Base-by-base conservation (phyloP, 352 stramenopile genomes). In the Plasmopara viticola region DNA sequence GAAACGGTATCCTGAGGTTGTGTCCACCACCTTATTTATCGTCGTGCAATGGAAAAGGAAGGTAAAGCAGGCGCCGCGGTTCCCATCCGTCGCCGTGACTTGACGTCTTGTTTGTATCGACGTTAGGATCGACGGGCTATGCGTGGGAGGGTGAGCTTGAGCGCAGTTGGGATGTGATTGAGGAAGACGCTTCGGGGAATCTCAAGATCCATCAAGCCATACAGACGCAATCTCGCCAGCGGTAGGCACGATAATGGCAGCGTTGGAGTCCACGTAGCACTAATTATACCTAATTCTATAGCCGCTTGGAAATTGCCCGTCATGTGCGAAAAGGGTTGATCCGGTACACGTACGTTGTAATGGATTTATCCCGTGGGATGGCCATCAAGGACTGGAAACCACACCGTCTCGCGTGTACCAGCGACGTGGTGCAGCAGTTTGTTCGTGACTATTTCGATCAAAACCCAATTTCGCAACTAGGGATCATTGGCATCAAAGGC, bases 381-480 rank as follows among this genome's bases (percentile, higher is more conserved):
- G 74, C 74, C n/a, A 62, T 52, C 6, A 94, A 94, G 51, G 84
- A 94, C 71, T 94, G 78, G 82, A 92, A 92, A 59, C 84, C 84
- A 13, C 80, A 92, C 56, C 84, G 84, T 6, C 58, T 90, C 5
- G 74, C 64, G 14, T 87, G 80, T 47, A 62, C 76, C 25, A 83
- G 72, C 49, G 64, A 79, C 9, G 78, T 86, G 41, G 49, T 94
- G 49, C 78, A 92, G 60, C 71, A 93, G 46, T 95, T 96, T 38
- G 71, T 95, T 1, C 84, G 84, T 49, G 81, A 96, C 62, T 97
- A 95, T 60, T 97, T 97, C 48, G 90, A 97, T 64, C 87, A 97
- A 59, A 98, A 98, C 55, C 91, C 91, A 31, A 94, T 98, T 54
- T 96, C 86, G 30, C 85, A 96, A 62, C 62, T 97, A 17, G 83